Conservation (phyloP, 495 filamentous ascomycete species). For the Neurospora africana region DNA sequence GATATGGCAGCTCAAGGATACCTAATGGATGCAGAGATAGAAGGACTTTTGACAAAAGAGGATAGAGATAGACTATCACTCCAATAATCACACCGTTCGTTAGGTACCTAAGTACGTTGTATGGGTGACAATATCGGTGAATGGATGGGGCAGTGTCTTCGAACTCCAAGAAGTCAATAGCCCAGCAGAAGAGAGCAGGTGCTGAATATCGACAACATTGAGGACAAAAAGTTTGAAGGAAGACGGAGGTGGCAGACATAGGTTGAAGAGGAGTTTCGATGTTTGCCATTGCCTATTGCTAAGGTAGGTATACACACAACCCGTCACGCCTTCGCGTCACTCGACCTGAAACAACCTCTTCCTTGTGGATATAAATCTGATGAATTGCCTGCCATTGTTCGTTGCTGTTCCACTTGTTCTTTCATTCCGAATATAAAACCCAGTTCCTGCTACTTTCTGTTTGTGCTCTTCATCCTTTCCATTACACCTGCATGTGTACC, state of each 20-base stretch:
- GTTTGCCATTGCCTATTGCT: background rate
- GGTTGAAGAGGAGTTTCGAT: background rate
- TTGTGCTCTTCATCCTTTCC: background rate
- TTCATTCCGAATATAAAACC: background rate
- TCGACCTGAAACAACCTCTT: background rate
- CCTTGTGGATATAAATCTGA: background rate
- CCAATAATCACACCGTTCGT: background rate
- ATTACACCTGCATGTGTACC: background rate
- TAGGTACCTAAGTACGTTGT: background rate
- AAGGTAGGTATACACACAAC: background rate
- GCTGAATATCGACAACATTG: background rate
- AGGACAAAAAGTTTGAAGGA: background rate
- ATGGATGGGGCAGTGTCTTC: background rate
- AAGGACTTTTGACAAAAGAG: background rate
- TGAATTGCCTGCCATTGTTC: background rate
- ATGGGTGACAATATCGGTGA: background rate
- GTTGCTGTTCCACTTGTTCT: background rate
- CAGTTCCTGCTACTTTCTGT: background rate
- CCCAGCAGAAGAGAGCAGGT: background rate
- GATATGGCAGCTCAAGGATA: background rate
- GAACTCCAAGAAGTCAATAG: background rate
- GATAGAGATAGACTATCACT: background rate
- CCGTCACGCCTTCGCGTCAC: background rate
- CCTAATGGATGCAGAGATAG: background rate
- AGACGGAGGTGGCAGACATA: background rate